A percentile compares a stretch with the other conserved stretches of the same genome.
Conservation (phyloP, 2,329 filamentous ascomycete species). For the Cordyceps pruinosa region DNA sequence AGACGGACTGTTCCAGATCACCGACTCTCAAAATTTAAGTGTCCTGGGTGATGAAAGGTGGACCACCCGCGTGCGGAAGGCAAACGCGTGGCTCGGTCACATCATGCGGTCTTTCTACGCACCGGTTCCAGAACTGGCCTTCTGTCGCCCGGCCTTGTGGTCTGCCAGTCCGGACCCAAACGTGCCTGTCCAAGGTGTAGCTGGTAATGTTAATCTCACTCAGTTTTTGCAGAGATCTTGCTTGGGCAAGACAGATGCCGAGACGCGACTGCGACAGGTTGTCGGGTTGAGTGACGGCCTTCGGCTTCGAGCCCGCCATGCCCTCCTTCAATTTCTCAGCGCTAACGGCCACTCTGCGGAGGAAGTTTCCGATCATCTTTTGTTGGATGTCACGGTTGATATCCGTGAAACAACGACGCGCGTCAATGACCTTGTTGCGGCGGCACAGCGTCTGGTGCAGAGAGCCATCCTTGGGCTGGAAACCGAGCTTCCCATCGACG, state of each 20-base stretch:
- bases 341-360: neutral
- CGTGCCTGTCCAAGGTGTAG: neutral
- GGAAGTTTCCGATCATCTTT: neutral
- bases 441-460: conserved; percentile 5
- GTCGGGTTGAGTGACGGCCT: conserved; percentile 4
- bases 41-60: conserved; percentile 1
- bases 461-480: conserved; percentile 2
- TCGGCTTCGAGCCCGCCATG: conserved; percentile 1
- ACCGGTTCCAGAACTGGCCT: neutral
- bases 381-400: conserved; percentile 1
- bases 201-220: conserved; percentile 2
- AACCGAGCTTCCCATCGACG: neutral
- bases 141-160: conserved; percentile 8
- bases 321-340: neutral
- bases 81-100: neutral
- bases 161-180: neutral
- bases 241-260: neutral
- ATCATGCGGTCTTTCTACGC: neutral
- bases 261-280: neutral
- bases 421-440: neutral
- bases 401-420: neutral
- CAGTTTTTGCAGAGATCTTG: conserved; percentile 6
- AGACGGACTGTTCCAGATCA: neutral
- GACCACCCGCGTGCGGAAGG: neutral
- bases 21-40: neutral